Evolutionary conservation across 2,329 filamentous ascomycete species (phyloP).

Genomic region (Ramichloridium luteum): DNA sequence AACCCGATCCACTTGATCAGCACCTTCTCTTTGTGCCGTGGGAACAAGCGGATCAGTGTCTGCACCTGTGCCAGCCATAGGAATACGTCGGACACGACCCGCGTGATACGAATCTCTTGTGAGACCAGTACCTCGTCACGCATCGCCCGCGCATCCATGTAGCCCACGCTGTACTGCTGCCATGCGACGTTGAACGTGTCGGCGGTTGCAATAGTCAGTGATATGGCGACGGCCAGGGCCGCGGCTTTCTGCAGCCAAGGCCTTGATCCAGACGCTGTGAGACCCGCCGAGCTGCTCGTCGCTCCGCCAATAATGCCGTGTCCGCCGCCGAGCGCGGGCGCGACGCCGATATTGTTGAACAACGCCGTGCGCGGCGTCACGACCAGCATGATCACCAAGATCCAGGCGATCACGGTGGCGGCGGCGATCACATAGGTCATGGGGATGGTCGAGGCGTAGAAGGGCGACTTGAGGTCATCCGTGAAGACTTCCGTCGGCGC

Average conservation of each 20-base stretch:
- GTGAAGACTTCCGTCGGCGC: constrained; percentile 35
- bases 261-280: constrained; percentile 77
- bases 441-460: constrained; percentile 86
- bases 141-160: constrained; percentile 65
- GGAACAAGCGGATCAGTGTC: constrained; percentile 88
- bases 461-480: constrained; percentile 67
- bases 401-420: constrained; percentile 80
- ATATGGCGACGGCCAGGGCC: constrained; percentile 56
- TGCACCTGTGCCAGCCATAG: constrained; percentile 96
- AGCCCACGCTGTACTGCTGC: constrained; percentile 64
- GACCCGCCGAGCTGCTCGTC: constrained; percentile 46
- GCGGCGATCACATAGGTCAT: constrained; percentile 88
- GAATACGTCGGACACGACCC: constrained; percentile 90
- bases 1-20: constrained; percentile 99
- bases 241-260: constrained; percentile 78
- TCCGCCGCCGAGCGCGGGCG: constrained; percentile 42
- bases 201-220: constrained; percentile 82
- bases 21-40: constrained; percentile 91
- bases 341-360: constrained; percentile 55
- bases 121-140: constrained; percentile 72
- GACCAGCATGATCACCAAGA: constrained; percentile 84
- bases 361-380: constrained; percentile 92
- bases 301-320: constrained; percentile 78
- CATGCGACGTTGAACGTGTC: constrained; percentile 82
- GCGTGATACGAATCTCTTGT: constrained; percentile 75